These are phyloP conservation scores for Kalanchoe fedtschenkoi DNA, from an alignment of 164 flowering plant genomes.

Conservation along the genomic window DNA sequence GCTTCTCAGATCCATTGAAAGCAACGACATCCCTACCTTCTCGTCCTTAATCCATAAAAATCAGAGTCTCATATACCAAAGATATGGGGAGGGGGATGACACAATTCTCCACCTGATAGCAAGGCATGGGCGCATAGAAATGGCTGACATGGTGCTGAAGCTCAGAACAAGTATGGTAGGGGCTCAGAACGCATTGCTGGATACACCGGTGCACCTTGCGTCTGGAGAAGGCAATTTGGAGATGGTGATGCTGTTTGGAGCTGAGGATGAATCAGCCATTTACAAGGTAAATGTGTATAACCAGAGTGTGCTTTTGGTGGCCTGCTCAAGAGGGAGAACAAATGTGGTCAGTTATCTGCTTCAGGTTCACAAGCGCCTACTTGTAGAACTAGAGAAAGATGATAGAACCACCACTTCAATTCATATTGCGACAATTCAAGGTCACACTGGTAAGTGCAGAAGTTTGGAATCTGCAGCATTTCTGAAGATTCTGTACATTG, in stretches of 20 bases:
- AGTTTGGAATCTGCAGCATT: too few relatives aligned
- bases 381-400: constrained; percentile 32
- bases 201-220: constrained; percentile 40
- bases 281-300: constrained; percentile 19
- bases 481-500: too few relatives aligned
- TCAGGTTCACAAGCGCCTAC: constrained; percentile 16
- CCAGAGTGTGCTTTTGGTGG: constrained; percentile 30
- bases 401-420: constrained; percentile 30
- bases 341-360: constrained; percentile 27
- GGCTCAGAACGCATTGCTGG: constrained; percentile 23
- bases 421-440: constrained; percentile 37
- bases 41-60: constrained; percentile 22
- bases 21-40: constrained; percentile 26
- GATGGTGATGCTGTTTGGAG: constrained; percentile 24
- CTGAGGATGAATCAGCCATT: constrained; percentile 18
- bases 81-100: constrained; percentile 14
- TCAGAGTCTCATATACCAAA: constrained; percentile 19
- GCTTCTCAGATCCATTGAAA: constrained; percentile 21
- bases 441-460: constrained; percentile 30
- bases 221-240: constrained; percentile 29
- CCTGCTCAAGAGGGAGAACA: constrained; percentile 26
- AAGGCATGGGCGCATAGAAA: constrained; percentile 20
- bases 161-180: constrained; percentile 20
- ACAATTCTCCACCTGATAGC: constrained; percentile 41
- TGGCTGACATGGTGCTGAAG: constrained; percentile 21